Evolutionary conservation across 139 green algal genomes (phyloP).

Genomic region (Coccomyxa sp.): DNA sequence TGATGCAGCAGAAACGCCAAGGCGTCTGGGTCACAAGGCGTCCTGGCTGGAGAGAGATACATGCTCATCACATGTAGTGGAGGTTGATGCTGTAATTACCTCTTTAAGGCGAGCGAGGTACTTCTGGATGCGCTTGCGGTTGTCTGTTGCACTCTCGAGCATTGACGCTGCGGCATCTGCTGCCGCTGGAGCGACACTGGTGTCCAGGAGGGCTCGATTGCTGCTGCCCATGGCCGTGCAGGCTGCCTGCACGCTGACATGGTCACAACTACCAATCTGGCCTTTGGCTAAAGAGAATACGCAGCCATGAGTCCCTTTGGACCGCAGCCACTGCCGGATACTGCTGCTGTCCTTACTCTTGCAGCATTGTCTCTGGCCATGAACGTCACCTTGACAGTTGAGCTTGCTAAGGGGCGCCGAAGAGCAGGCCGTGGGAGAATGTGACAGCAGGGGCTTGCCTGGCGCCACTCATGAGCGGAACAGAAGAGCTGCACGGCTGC

Average conservation of each 20-base stretch:
- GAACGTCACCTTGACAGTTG: background rate
- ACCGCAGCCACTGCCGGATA: too few species aligned
- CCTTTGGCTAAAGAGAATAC: too few species aligned
- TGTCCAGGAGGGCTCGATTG: slow-evolving; percentile 49
- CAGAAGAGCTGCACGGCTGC: slow-evolving; percentile 55
- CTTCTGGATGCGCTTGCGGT: slow-evolving; percentile 57
- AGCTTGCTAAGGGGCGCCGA: background rate
- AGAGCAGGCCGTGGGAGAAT: too few species aligned
- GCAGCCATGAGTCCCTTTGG: too few species aligned
- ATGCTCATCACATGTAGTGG: background rate
- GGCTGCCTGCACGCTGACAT: too few species aligned
- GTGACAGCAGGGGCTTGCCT: slow-evolving; percentile 15
- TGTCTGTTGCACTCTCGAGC: slow-evolving; percentile 49
- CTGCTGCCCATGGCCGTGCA: too few species aligned
- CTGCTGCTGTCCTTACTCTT: too few species aligned
- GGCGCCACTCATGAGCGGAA: slow-evolving; percentile 46
- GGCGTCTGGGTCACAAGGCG: too few species aligned
- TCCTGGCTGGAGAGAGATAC: too few species aligned
- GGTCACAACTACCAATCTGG: too few species aligned
- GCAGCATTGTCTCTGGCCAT: background rate
- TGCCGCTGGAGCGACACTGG: slow-evolving; percentile 36
- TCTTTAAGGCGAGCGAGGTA: slow-evolving; percentile 70
- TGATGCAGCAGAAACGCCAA: too few species aligned
- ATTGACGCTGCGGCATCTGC: slow-evolving; percentile 30
- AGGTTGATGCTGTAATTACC: background rate